These are phyloP conservation scores for Candida gorgasii DNA, from an alignment of 805 yeast genomes.

Conservation along the genomic window DNA sequence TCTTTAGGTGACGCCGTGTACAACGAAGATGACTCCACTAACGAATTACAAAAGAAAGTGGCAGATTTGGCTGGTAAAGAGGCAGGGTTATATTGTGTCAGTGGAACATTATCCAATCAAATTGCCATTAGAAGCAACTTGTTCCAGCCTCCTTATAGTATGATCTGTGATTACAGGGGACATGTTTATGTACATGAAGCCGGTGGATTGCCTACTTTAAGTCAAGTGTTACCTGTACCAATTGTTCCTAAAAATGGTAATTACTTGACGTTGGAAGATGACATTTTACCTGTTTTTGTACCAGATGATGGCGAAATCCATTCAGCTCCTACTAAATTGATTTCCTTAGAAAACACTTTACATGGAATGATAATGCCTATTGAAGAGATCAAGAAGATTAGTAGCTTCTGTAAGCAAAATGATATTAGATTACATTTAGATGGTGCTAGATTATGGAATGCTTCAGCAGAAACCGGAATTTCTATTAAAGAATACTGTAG, in stretches of 20 bases:
- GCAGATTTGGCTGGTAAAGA: slow-evolving; percentile 74
- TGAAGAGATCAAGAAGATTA: slow-evolving; percentile 38
- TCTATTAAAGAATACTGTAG: slow-evolving; percentile 40
- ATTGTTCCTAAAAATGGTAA: slow-evolving; percentile 75
- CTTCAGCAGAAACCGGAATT: slow-evolving; percentile 40
- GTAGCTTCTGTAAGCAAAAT: slow-evolving; percentile 33
- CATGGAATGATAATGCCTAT: slow-evolving; percentile 44
- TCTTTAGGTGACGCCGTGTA: slow-evolving; percentile 89
- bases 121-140: slow-evolving; percentile 76
- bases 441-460: slow-evolving; percentile 49
- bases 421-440: slow-evolving; percentile 41
- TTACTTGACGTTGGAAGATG: slow-evolving; percentile 70
- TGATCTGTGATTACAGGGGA: slow-evolving; percentile 82
- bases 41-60: slow-evolving; percentile 60
- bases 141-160: slow-evolving; percentile 80
- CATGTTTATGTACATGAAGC: slow-evolving; percentile 87
- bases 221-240: slow-evolving; percentile 90
- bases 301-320: slow-evolving; percentile 49
- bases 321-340: slow-evolving; percentile 45
- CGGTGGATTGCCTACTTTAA: slow-evolving; percentile 84
- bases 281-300: slow-evolving; percentile 34
- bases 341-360: slow-evolving; percentile 44
- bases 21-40: slow-evolving; percentile 74
- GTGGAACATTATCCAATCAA: slow-evolving; percentile 92
- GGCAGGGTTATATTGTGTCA: slow-evolving; percentile 78